phyloP scores from a whole-genome alignment of 164 flowering plant genomes.

The Buxus sempervirens region DNA sequence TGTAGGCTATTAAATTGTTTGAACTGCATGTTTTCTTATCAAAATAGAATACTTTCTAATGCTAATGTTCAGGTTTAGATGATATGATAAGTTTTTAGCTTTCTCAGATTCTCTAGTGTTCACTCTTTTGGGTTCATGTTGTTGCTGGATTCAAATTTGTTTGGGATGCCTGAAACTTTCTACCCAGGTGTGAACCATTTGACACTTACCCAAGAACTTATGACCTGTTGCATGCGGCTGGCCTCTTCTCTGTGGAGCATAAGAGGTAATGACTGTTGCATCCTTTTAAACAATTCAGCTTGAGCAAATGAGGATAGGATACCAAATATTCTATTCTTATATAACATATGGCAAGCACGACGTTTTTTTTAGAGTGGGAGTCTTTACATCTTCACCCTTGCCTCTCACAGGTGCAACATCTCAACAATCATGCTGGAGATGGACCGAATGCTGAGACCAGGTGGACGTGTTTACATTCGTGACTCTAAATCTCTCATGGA shows the following conservation, averaged over 20 bases:
- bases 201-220: slow-evolving; percentile 94
- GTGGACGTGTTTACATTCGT: slow-evolving; percentile 66
- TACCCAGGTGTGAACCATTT: slow-evolving; percentile 75
- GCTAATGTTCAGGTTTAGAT: background rate
- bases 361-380: background rate
- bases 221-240: slow-evolving; percentile 73
- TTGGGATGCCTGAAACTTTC: background rate
- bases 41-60: no score
- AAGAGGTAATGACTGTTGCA: slow-evolving; percentile 48
- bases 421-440: slow-evolving; percentile 77
- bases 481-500: slow-evolving; percentile 42
- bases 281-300: background rate
- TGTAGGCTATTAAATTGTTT: no score
- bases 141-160: background rate
- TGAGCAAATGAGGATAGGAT: background rate
- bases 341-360: no score
- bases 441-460: slow-evolving; percentile 80
- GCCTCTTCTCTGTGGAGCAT: slow-evolving; percentile 65
- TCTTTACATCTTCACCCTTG: background rate
- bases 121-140: background rate
- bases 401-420: slow-evolving; percentile 47
- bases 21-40: no score
- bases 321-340: background rate
- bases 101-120: background rate
- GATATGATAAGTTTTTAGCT: background rate